Percentiles rank a stretch among this genome's conserved stretches.
phyloP scores from a whole-genome alignment of 1,139 yeast genomes.

The Candida gigantensis region DNA sequence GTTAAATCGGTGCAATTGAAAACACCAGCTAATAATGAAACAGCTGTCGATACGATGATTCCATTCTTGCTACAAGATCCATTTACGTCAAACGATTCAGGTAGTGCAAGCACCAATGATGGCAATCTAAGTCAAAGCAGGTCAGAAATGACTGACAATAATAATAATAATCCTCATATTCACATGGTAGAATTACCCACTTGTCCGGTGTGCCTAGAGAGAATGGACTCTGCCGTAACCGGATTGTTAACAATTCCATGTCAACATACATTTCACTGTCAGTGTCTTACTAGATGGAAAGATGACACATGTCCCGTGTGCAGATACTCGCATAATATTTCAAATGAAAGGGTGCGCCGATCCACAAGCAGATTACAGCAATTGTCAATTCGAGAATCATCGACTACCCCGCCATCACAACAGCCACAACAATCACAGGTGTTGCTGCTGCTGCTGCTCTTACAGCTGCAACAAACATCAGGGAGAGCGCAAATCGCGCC shows the following conservation, averaged over 20 bases:
- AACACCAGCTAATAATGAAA: conserved; percentile 14
- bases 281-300: conserved; percentile 84
- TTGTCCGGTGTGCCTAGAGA: conserved; percentile 90
- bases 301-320: conserved; percentile 94
- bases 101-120: background rate
- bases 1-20: conserved; percentile 55
- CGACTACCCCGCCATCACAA: conserved; percentile 4
- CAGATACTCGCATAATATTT: conserved; percentile 61
- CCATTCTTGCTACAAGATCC: conserved; percentile 79
- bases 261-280: conserved; percentile 92
- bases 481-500: too few species aligned
- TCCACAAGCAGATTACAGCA: conserved; percentile 37
- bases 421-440: background rate
- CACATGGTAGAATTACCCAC: conserved; percentile 69
- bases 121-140: background rate
- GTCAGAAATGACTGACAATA: background rate
- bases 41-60: conserved; percentile 35
- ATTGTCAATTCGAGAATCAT: conserved; percentile 18
- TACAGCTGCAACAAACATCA: conserved; percentile 7
- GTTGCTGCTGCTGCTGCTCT: background rate
- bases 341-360: conserved; percentile 38
- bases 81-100: conserved; percentile 42
- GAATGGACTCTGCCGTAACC: conserved; percentile 80
- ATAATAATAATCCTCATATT: conserved; percentile 16
- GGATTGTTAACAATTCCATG: conserved; percentile 89